These are phyloP conservation scores for Brasilioporus rufonigricans DNA, from an alignment of 768 basidiomycete species.

Conservation along the genomic window DNA sequence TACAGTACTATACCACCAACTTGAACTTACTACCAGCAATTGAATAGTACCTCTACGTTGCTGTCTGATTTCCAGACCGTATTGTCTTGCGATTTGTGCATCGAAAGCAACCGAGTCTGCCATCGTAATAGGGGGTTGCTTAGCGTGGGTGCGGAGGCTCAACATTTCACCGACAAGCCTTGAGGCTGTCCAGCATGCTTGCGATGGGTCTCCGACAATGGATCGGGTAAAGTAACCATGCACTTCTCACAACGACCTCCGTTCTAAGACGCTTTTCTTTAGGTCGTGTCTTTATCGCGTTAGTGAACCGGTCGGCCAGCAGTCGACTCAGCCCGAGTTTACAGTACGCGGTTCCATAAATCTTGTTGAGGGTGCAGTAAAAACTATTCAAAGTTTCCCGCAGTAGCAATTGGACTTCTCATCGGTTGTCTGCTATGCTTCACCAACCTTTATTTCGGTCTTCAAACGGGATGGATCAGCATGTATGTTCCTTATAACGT, in stretches of 20 bases:
- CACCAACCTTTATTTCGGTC: constrained; percentile 86
- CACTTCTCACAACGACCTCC: background rate
- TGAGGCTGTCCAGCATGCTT: background rate
- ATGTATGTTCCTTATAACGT: constrained; percentile 49
- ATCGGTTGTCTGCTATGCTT: constrained; percentile 90
- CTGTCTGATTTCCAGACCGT: background rate
- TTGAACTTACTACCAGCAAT: no score
- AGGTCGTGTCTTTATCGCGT: constrained; percentile 8
- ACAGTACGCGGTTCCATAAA: constrained; percentile 20
- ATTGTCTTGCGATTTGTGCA: background rate
- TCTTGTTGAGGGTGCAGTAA: background rate
- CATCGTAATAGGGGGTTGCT: background rate
- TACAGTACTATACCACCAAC: no score
- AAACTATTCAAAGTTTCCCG: constrained; percentile 37
- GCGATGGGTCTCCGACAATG: constrained; percentile 19
- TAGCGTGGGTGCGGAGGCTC: background rate
- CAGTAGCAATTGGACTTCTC: constrained; percentile 72
- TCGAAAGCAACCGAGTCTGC: background rate
- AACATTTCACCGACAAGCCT: background rate
- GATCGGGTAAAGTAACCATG: constrained; percentile 19
- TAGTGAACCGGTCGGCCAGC: background rate
- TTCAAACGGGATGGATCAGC: constrained; percentile 89
- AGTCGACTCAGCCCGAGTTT: constrained; percentile 25
- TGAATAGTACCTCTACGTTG: no score
- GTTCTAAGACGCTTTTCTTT: background rate